Evolutionary conservation across 2,329 filamentous ascomycete genomes (phyloP).

Genomic region (Keithomyces neogunnii): DNA sequence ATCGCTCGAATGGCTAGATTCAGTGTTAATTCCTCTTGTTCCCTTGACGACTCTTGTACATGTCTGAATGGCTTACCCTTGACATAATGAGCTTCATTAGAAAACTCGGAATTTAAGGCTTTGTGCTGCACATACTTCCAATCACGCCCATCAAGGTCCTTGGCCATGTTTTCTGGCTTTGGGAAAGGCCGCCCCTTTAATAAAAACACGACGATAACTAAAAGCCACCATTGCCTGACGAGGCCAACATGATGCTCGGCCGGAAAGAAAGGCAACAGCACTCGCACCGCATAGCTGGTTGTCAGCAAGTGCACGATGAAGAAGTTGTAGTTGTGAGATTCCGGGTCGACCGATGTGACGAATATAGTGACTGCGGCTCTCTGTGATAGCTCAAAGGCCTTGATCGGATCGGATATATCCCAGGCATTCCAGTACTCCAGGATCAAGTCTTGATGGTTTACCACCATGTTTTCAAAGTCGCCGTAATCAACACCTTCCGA

Average conservation of each 20-base stretch:
- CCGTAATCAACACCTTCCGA: constrained; percentile 49
- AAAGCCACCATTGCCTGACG: constrained; percentile 83
- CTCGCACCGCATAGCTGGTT: constrained; percentile 78
- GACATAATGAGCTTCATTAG: constrained; percentile 74
- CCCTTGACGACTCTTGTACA: background rate
- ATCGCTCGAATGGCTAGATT: constrained; percentile 58
- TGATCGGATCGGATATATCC: constrained; percentile 60
- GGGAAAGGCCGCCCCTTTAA: constrained; percentile 65
- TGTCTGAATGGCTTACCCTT: constrained; percentile 47
- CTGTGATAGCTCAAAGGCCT: constrained; percentile 67
- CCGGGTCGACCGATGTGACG: constrained; percentile 48
- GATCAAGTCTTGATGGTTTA: constrained; percentile 58
- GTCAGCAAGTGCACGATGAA: constrained; percentile 76
- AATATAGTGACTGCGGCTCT: constrained; percentile 53
- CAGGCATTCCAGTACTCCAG: constrained; percentile 91
- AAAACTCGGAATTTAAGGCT: constrained; percentile 59
- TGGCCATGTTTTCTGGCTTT: constrained; percentile 52
- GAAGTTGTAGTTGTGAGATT: constrained; percentile 67
- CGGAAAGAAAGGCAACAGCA: constrained; percentile 72
- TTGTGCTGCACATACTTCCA: constrained; percentile 72
- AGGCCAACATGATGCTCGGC: constrained; percentile 62
- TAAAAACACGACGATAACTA: constrained; percentile 71
- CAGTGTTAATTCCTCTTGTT: background rate
- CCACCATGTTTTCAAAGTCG: constrained; percentile 62
- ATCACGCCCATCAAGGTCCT: constrained; percentile 51